phyloP scores from a whole-genome alignment of 2,329 filamentous ascomycete species.

The Talaromyces albobiverticillius region DNA sequence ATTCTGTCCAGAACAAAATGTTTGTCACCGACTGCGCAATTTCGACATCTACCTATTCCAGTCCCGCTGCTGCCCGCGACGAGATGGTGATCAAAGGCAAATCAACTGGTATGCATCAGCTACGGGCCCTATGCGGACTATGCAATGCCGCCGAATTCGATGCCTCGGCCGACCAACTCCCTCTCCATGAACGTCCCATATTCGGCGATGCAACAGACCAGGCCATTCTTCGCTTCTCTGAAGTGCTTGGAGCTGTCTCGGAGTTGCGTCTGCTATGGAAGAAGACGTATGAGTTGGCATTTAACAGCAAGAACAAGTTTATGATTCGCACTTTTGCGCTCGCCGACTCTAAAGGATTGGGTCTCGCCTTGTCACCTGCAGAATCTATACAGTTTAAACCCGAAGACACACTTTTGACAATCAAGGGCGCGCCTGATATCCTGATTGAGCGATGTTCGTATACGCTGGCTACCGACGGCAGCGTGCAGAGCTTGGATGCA shows the following conservation, averaged over 20 bases:
- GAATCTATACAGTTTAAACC: constrained; percentile 13
- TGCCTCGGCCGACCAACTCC: constrained; percentile 57
- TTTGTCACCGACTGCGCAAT: constrained; percentile 67
- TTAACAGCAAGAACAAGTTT: constrained; percentile 83
- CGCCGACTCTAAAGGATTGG: constrained; percentile 15
- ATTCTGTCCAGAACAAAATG: constrained; percentile 61
- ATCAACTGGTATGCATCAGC: constrained; percentile 43
- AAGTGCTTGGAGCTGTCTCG: constrained; percentile 59
- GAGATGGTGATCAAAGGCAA: constrained; percentile 28
- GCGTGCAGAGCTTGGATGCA: constrained; percentile 49
- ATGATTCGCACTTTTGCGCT: constrained; percentile 64
- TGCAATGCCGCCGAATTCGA: constrained; percentile 78
- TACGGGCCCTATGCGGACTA: constrained; percentile 61
- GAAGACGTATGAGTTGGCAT: constrained; percentile 65
- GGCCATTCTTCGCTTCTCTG: constrained; percentile 69
- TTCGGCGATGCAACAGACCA: constrained; percentile 75
- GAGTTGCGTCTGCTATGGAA: constrained; percentile 63
- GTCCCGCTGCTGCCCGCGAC: constrained; percentile 52
- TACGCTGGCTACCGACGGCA: constrained; percentile 57
- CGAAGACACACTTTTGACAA: constrained; percentile 57
- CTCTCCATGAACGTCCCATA: constrained; percentile 61
- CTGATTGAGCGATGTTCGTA: constrained; percentile 62
- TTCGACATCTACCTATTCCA: constrained; percentile 41
- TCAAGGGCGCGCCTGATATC: constrained; percentile 76
- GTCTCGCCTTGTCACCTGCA: constrained; percentile 25